Conservation (phyloP, 768 basidiomycete species). For the Boletus patriciae region DNA sequence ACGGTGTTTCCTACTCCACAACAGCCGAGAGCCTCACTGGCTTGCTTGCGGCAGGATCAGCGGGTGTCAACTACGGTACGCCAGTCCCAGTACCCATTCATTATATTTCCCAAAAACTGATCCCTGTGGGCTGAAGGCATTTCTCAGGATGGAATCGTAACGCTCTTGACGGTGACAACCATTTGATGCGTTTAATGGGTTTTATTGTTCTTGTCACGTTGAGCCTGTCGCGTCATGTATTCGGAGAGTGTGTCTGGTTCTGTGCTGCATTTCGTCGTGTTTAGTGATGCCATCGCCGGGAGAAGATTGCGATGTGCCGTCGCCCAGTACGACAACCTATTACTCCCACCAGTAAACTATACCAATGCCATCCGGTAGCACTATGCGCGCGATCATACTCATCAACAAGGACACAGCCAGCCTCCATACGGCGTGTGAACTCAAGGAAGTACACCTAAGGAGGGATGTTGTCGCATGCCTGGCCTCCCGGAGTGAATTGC, state of each 20-base stretch:
- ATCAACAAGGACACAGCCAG: too few species aligned
- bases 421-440: too few species aligned
- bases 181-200: constrained; percentile 17
- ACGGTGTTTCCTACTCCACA: constrained; percentile 49
- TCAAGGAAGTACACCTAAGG: too few species aligned
- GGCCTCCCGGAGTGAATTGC: too few species aligned
- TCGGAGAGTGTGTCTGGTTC: not conserved
- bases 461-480: too few species aligned
- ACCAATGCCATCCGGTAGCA: too few species aligned
- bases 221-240: not conserved
- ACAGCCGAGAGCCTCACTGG: constrained; percentile 47
- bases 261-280: not conserved
- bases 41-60: constrained; percentile 52
- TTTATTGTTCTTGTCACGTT: not conserved
- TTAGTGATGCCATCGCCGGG: too few species aligned
- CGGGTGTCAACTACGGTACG: constrained; percentile 52
- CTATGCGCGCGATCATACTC: too few species aligned
- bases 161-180: constrained; percentile 52
- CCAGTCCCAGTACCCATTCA: not conserved
- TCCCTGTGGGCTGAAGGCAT: constrained; percentile 45
- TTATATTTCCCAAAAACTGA: not conserved
- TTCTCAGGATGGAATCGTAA: constrained; percentile 55
- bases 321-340: too few species aligned
- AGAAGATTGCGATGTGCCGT: too few species aligned
- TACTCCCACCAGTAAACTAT: too few species aligned